Base-by-base conservation (phyloP, 2,329 filamentous ascomycete species). In the Aspergillus sclerotialis region DNA sequence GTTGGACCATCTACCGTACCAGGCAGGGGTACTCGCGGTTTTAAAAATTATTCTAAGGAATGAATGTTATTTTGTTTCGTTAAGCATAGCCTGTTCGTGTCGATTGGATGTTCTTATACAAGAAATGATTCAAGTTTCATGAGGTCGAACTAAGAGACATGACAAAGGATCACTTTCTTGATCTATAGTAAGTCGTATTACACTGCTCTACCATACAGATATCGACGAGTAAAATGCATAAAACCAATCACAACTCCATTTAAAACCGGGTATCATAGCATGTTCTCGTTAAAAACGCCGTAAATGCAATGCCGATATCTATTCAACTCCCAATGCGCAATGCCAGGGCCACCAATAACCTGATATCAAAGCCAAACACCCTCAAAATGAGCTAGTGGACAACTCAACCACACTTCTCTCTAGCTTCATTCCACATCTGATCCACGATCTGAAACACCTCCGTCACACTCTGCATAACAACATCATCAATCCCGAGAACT, bases 371-470 rank as follows among this genome's bases (percentile, higher is more conserved):
- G 33, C 31, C 30, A n/a, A n/a, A n/a, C n/a, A n/a, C n/a, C n/a
- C n/a, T n/a, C n/a, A n/a, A n/a, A n/a, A n/a, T n/a, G n/a, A n/a
- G n/a, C n/a, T n/a, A n/a, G n/a, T n/a, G n/a, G 17, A 11, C 17
- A 17, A 9, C 11, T 33, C 33, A 39, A 28, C 31, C 27, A 30
- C 30, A 23, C 39, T 45, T 55, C 27, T 45, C 49, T 37, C 60
- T 75, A 63, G 61, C 63, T 63, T 86, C 81, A 35, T 68, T 74
- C 84, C 86, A 94, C 50, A 95, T 63, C 33, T 68, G 70, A 65
- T 98, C 92, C 30, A 96, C 74, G 18, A 88, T 80, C 63, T 96
- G 90, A 53, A 96, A 98, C 7, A 94, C 81, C 5, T 84, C 83
- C 8, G 90, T 98, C 27, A 95, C 84, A 35, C 79, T 73, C 53